These are phyloP conservation scores for Protea cynaroides DNA, from an alignment of 164 flowering plant species.

Conservation along the genomic window DNA sequence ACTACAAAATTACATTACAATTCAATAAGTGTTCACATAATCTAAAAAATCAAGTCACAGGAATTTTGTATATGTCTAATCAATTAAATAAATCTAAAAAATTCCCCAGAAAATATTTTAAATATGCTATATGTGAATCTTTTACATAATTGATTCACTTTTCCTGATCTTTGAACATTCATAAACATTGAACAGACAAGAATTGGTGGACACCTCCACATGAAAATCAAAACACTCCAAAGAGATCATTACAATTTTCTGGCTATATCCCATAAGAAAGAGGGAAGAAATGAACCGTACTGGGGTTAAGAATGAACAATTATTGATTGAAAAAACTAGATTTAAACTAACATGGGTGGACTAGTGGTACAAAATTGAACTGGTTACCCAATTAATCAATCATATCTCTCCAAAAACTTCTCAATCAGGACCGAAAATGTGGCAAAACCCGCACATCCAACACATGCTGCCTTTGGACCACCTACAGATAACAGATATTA, in stretches of 20 bases:
- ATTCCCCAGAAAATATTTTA: not conserved
- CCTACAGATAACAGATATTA: not conserved
- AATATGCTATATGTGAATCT: not conserved
- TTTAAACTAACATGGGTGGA: not conserved
- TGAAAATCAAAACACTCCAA: not conserved
- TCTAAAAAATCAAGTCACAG: no score
- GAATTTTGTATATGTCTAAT: not conserved
- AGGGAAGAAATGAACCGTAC: not conserved
- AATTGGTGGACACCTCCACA: no score
- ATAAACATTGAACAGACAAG: not conserved
- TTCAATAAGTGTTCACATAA: no score
- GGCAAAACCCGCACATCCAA: constrained; percentile 94
- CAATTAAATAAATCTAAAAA: not conserved
- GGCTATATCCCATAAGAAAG: not conserved
- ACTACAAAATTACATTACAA: no score
- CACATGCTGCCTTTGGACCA: constrained; percentile 2
- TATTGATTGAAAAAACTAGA: not conserved
- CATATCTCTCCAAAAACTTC: constrained; percentile 32
- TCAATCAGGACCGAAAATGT: constrained; percentile 57
- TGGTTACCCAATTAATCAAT: constrained; percentile 11
- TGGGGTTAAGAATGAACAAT: not conserved
- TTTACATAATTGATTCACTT: not conserved
- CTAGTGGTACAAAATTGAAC: constrained; percentile 2
- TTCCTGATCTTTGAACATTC: not conserved
- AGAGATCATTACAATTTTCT: not conserved